Base-by-base conservation (phyloP, 129 eudicot genomes). In the Glebionis coronaria region DNA sequence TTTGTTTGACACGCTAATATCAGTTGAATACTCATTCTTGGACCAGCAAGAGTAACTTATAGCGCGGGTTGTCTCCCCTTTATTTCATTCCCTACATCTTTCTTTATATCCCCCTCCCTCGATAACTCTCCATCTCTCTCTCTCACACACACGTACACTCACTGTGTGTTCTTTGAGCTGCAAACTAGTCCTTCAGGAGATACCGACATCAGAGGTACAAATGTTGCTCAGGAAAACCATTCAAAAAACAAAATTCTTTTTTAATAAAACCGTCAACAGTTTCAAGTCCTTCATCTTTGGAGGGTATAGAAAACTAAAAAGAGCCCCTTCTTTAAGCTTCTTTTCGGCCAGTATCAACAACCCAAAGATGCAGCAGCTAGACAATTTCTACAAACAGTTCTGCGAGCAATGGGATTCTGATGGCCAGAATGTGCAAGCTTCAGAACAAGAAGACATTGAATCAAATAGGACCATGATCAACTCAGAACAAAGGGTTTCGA, bases 211-310 rank as follows among this genome's bases (percentile, higher is more conserved):
- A 15, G 23, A 82, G 27, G 68, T 80, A 65, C 70, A 77, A 68
- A 82, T 88, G 90, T 53, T 80, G 69, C 72, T 83, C 63, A 80
- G 73, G 60, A 84, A 69, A 74, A 79, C 86, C 81, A 21, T 88
- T 66, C 82, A 65, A 46, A 88, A 76, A 51, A 76, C 89, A 71
- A 88, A 80, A 53, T 78, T 18, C 20, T 80, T 88, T 67, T 38
- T 85, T 56, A 71, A 61, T 69, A 80, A 64, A 79, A 73, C 81
- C 31, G 51, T 85, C 58, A 77, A 56, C 38, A 80, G 64, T 67
- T 69, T 88, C 82, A 88, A 83, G 55, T 86, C 84, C 62, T 77
- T 75, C 67, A 70, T 82, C 57, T 68, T 73, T 49, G 78, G 75
- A 53, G 67, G 80, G 38, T 75, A 83, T 57, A 84, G 73, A 63